Conservation (phyloP, 495 filamentous ascomycete species). For the Friedmanniomyces simplex region DNA sequence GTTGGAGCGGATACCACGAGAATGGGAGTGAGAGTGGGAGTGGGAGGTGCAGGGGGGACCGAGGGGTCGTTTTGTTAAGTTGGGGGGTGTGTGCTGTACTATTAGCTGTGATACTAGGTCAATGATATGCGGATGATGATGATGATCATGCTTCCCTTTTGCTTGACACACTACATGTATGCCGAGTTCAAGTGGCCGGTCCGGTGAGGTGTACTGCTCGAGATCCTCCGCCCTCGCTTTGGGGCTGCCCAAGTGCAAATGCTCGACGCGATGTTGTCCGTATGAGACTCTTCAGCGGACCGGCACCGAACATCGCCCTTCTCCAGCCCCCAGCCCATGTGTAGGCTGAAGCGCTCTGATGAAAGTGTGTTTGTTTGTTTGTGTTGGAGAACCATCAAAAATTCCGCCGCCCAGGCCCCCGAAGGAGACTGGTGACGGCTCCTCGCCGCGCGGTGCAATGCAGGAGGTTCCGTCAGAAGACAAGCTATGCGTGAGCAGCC, state of each 20-base stretch:
- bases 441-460: constrained; percentile 4
- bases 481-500: constrained; percentile 3
- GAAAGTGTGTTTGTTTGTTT: background rate
- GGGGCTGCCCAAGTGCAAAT: background rate
- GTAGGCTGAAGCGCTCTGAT: background rate
- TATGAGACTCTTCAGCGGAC: no score
- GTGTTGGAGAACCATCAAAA: constrained; percentile 1
- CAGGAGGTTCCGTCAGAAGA: background rate
- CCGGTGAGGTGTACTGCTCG: background rate
- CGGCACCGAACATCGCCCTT: no score
- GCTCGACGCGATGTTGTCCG: background rate
- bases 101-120: no score
- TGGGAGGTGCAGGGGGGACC: no score
- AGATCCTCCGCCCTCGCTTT: background rate
- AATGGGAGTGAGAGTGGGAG: no score
- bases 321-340: background rate
- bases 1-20: no score
- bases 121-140: no score
- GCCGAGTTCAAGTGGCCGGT: no score
- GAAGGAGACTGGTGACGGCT: background rate
- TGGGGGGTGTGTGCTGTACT: no score
- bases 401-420: background rate
- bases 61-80: no score
- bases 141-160: no score
- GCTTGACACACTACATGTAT: no score